Percentiles rank a stretch among this genome's conserved stretches.
Evolutionary conservation across 192 early-diverging fungal genomes (phyloP).

Genomic region (Phycomyces blakesleeanus): DNA sequence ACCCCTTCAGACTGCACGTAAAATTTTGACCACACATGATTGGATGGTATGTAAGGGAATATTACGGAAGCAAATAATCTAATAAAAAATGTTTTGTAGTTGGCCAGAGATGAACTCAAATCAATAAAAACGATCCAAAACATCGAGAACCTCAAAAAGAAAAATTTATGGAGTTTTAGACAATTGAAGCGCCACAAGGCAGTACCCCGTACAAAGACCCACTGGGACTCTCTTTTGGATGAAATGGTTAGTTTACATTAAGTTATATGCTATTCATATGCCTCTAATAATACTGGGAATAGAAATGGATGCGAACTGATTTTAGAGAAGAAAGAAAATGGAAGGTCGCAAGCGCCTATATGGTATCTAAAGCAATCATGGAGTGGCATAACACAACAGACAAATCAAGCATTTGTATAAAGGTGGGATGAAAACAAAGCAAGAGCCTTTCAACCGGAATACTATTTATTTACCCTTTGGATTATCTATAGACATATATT

Average conservation of each 20-base stretch:
- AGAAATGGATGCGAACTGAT: constrained; percentile 79
- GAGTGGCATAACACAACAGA: constrained; percentile 73
- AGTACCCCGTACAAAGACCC: constrained; percentile 54
- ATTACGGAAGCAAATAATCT: neutral
- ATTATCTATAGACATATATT: constrained; percentile 1
- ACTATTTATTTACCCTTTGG: neutral
- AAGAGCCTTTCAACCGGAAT: neutral
- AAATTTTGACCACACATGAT: constrained; percentile 67
- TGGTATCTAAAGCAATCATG: constrained; percentile 58
- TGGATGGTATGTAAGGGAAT: constrained; percentile 61
- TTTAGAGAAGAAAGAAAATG: constrained; percentile 79
- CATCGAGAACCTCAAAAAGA: constrained; percentile 69
- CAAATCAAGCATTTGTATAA: constrained; percentile 63
- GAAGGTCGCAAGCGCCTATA: constrained; percentile 74
- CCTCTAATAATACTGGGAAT: neutral
- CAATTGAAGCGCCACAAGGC: constrained; percentile 65
- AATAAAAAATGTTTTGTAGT: constrained; percentile 25
- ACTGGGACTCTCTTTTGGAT: constrained; percentile 76
- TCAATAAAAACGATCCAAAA: constrained; percentile 57
- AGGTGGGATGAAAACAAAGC: constrained; percentile 44
- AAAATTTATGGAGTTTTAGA: constrained; percentile 67
- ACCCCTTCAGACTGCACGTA: constrained; percentile 57
- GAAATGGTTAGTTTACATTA: constrained; percentile 59
- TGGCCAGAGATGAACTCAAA: constrained; percentile 74
- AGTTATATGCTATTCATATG: neutral